phyloP scores from a whole-genome alignment of 257 asterid genomes.

The Petunia secreta region DNA sequence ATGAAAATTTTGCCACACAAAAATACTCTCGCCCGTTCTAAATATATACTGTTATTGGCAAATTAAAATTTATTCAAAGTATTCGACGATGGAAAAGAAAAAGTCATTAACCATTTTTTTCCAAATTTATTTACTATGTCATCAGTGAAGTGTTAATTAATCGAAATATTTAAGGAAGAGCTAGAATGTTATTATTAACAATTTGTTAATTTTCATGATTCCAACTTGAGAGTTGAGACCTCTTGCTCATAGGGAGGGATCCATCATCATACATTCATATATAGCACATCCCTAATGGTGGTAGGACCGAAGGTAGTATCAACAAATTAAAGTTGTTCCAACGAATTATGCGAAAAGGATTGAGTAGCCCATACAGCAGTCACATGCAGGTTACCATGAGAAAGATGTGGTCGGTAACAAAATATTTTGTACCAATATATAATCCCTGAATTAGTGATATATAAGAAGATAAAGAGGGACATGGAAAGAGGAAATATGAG shows the following conservation, averaged over 20 bases:
- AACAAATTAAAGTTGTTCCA: slow-evolving; percentile 13
- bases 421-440: background rate
- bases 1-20: background rate
- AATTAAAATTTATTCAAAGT: background rate
- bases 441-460: background rate
- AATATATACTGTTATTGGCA: background rate
- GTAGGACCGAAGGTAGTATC: background rate
- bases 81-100: background rate
- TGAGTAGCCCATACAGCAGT: background rate
- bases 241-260: too few species aligned
- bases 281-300: too few species aligned
- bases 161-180: background rate
- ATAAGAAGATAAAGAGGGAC: background rate
- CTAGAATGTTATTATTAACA: background rate
- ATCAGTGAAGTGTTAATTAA: background rate
- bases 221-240: too few species aligned
- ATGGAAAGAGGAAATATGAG: background rate
- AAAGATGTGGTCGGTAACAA: background rate
- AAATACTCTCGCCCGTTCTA: background rate
- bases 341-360: slow-evolving; percentile 22
- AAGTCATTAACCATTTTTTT: background rate
- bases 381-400: slow-evolving; percentile 2
- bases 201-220: too few species aligned
- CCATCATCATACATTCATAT: too few species aligned
- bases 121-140: background rate